Conservation (phyloP, 2,329 filamentous ascomycete species). For the Huntiella decipiens region DNA sequence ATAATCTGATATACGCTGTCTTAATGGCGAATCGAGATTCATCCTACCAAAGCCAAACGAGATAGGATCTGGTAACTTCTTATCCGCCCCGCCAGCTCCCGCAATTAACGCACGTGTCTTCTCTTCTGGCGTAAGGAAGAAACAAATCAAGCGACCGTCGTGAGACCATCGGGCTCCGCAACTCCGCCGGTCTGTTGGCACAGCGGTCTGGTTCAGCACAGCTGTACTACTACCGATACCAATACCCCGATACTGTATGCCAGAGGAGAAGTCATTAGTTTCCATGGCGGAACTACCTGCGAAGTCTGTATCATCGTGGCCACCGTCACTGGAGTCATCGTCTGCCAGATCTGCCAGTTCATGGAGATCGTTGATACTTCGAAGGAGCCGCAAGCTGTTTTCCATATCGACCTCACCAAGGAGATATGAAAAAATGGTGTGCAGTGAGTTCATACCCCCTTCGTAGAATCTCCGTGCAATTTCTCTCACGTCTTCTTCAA, state of each 20-base stretch:
- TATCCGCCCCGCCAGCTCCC: conserved; percentile 14
- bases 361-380: conserved; percentile 25
- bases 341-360: conserved; percentile 44
- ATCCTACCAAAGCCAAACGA: conserved; percentile 40
- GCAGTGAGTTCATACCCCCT: conserved; percentile 41
- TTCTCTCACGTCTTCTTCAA: conserved; percentile 18
- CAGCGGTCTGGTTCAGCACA: conserved; percentile 31
- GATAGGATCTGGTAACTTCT: conserved; percentile 32
- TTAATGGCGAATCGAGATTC: conserved; percentile 30
- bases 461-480: conserved; percentile 36
- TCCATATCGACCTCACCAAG: conserved; percentile 44
- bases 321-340: conserved; percentile 34
- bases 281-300: conserved; percentile 38
- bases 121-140: conserved; percentile 50
- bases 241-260: background rate
- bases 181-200: conserved; percentile 34
- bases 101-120: conserved; percentile 27
- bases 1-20: conserved; percentile 29
- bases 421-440: conserved; percentile 42
- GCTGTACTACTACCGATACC: conserved; percentile 19
- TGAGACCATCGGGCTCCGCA: conserved; percentile 44
- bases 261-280: conserved; percentile 14
- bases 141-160: conserved; percentile 44
- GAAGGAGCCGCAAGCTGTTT: conserved; percentile 41
- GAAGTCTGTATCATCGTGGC: conserved; percentile 20